Conservation (phyloP, 2,329 filamentous ascomycete genomes). For the Xylariales sp. region DNA sequence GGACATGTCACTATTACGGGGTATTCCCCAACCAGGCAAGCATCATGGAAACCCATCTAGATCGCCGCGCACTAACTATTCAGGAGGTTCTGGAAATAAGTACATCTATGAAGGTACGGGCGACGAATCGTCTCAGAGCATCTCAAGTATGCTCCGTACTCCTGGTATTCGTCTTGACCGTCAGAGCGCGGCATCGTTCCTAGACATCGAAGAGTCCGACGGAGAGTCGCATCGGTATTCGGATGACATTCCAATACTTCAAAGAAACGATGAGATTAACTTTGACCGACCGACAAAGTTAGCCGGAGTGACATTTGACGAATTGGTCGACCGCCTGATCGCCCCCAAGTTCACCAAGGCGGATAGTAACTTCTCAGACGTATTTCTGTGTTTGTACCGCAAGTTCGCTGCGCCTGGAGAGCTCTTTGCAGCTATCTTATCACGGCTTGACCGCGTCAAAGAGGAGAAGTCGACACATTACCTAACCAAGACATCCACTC, state of each 20-base stretch:
- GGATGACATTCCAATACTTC: conserved; percentile 63
- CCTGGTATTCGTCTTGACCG: conserved; percentile 50
- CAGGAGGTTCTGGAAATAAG: conserved; percentile 20
- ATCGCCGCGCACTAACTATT: conserved; percentile 45
- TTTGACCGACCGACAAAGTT: conserved; percentile 49
- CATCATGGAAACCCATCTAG: conserved; percentile 36
- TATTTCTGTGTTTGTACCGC: conserved; percentile 89
- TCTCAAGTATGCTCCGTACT: conserved; percentile 45
- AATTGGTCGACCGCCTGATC: conserved; percentile 82
- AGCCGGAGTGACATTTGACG: conserved; percentile 56
- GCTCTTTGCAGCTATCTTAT: conserved; percentile 72
- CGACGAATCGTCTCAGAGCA: conserved; percentile 38
- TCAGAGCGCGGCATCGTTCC: conserved; percentile 47
- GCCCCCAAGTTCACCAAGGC: conserved; percentile 75
- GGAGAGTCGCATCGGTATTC: conserved; percentile 61
- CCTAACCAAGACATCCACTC: conserved; percentile 72
- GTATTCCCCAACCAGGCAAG: conserved; percentile 43
- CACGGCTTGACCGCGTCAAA: conserved; percentile 67
- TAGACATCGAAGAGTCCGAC: conserved; percentile 68
- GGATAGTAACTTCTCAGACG: conserved; percentile 82
- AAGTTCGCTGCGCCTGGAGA: conserved; percentile 82
- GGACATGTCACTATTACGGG: conserved; percentile 58
- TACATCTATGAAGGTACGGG: conserved; percentile 37
- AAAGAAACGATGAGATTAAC: conserved; percentile 60
- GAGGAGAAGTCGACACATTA: conserved; percentile 63